Evolutionary conservation across 2,329 filamentous ascomycete species (phyloP), one percentile per base, ranked within the genome.

Genomic region (Colletotrichum sp.): DNA sequence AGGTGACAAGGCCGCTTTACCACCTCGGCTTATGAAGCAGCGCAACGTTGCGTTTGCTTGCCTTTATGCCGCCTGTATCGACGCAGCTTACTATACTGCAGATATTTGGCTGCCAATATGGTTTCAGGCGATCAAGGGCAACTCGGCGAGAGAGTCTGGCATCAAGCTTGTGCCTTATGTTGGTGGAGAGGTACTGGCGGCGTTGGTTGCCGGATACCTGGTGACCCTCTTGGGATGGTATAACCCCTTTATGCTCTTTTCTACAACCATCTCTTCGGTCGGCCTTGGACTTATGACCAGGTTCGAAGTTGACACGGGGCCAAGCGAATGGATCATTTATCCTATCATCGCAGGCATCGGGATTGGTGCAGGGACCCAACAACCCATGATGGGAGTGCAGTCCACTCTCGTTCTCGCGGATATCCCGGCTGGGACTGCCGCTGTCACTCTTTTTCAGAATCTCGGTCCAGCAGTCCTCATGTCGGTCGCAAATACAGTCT

Each of bases 1-100:
- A 16, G 77, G 79, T 24, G 83, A 86, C n/a, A 79, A 77, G 7
- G 86, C 85, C 1, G 86, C 84, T 2, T 78, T 87, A 15, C 84
- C 86, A 12, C 24, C 81, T 86, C 77, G 66, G 83, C 34, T 80
- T 72, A 39, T 80, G 84, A 59, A 81, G 84, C 15, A 82, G 80
- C 57, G 81, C 86, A 55, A 72, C 52, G 21, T 71, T 60, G 28
- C 78, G 75, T 59, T 72, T 49, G 65, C 32, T 60, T 55, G 79
- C 79, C 71, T 85, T 81, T 70, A 77, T 65, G 36, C 77, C 62
- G 69, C 70, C 59, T 66, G 69, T 34, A 30, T 78, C 74, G 44
- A 74, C 59, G 52, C 74, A 24, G 24, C 80, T 81, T 84, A 83
- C 71, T 83, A 81, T 67, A 76, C 82, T 15, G 83, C 85, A 71